Evolutionary conservation across 805 yeast species (phyloP), one percentile per base, ranked within the genome.

Genomic region (Monosporozyma yasuniensis): DNA sequence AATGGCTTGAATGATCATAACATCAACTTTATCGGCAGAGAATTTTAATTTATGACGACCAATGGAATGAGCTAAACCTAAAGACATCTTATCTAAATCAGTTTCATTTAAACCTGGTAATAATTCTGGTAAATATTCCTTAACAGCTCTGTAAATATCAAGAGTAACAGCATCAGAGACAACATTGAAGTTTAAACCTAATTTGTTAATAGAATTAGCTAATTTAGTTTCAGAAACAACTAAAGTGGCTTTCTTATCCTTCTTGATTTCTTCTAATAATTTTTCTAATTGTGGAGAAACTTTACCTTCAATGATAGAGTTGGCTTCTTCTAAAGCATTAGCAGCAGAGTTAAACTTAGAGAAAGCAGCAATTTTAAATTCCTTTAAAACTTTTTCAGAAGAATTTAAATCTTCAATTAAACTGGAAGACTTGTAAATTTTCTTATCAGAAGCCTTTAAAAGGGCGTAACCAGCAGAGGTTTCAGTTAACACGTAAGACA

Each of bases 401-500:
- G 87, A 71, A 70, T 86, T 77, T 63, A 90, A 77, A 68, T 89
- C 96, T 56, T 83, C 78, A 57, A 86, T 71, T 59, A 90, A 73
- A 52, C 81, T 68, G 49, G 84, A 69, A 23, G 93, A 82, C 75
- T 90, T 91, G 79, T 91, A 84, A 63, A 93, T 84, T 78, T 91
- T 91, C 77, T 93, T 93, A 78, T 93, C 98, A 56, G 96, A 84
- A 51, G 97, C 96, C 76, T 93, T 93, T 68, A 93, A 80, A 67
- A 93, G 79, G 67, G 99, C 99, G 71, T 93, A 93, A 67, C 99
- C 99, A 48, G 99, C 99, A 56, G 99, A 87, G 57, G 99, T 93
- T 77, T 93, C 99, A 54, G 98, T 86, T 69, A 91, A 81, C 66
- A 91, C 89, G 79, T 76, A 86, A 56, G 93, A 84, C 95, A 86